These are phyloP conservation scores for Chalciporus pseudorubinellus DNA, from an alignment of 768 basidiomycete species.

Conservation along the genomic window DNA sequence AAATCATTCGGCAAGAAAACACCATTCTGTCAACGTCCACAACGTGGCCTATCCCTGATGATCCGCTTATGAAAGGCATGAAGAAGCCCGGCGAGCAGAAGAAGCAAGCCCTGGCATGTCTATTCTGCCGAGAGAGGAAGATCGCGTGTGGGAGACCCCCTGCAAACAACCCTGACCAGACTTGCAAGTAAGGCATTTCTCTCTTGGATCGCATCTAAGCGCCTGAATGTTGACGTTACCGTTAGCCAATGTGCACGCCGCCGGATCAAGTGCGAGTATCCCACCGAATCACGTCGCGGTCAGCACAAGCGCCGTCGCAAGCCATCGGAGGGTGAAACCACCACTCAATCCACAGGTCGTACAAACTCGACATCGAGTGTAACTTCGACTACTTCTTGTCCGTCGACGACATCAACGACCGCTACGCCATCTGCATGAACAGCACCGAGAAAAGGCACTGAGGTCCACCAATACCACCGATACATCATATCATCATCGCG, in stretches of 20 bases:
- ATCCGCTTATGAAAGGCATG: slow-evolving; percentile 29
- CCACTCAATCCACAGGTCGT: slow-evolving; percentile 17
- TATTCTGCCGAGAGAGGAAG: slow-evolving; percentile 50
- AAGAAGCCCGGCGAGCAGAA: slow-evolving; percentile 39
- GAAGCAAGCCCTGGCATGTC: slow-evolving; percentile 47
- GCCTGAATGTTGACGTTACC: slow-evolving; percentile 18
- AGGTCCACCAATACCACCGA: slow-evolving; percentile 3
- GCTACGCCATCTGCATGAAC: slow-evolving; percentile 20
- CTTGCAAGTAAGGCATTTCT: slow-evolving; percentile 45
- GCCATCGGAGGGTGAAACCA: slow-evolving; percentile 25
- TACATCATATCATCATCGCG: slow-evolving; percentile 8
- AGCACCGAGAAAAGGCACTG: not conserved
- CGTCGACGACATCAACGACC: slow-evolving; percentile 23
- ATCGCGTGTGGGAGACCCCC: slow-evolving; percentile 48
- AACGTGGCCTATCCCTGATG: slow-evolving; percentile 36
- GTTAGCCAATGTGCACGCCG: slow-evolving; percentile 47
- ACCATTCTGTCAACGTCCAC: slow-evolving; percentile 20
- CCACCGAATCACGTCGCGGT: slow-evolving; percentile 48
- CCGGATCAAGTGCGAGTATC: slow-evolving; percentile 45
- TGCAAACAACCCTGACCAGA: slow-evolving; percentile 35
- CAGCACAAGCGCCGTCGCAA: slow-evolving; percentile 43
- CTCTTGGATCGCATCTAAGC: slow-evolving; percentile 1
- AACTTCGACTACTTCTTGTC: slow-evolving; percentile 11
- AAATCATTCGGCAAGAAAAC: slow-evolving; percentile 29
- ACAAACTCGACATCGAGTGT: slow-evolving; percentile 20